A percentile compares a stretch with the other conserved stretches of the same genome.
phyloP scores from a whole-genome alignment of 805 yeast species.

The Barnettozyma pratensis region DNA sequence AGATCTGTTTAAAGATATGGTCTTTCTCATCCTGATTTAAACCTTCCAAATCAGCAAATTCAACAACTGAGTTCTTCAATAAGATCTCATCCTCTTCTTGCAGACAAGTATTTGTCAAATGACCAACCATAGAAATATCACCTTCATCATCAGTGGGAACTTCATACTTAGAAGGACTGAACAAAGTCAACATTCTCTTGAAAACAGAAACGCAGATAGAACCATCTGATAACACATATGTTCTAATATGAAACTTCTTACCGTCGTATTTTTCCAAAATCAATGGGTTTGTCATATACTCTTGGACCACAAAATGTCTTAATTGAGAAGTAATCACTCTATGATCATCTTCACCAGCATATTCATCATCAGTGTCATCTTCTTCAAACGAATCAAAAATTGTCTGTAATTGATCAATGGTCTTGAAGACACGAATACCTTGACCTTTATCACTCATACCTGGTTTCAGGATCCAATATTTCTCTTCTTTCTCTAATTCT shows the following conservation, averaged over 20 bases:
- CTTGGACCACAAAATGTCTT: conserved; percentile 88
- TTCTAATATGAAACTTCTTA: conserved; percentile 85
- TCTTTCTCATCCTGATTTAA: conserved; percentile 32
- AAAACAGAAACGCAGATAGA: conserved; percentile 75
- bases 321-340: conserved; percentile 82
- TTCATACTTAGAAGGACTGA: conserved; percentile 55
- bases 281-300: conserved; percentile 66
- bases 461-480: conserved; percentile 89
- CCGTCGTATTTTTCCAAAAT: conserved; percentile 52
- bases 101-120: conserved; percentile 89
- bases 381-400: conserved; percentile 86
- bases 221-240: conserved; percentile 75
- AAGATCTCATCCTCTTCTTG: conserved; percentile 50
- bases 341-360: conserved; percentile 39
- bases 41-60: conserved; percentile 53
- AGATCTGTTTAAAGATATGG: conserved; percentile 48
- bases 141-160: conserved; percentile 37
- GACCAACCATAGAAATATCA: conserved; percentile 42
- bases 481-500: conserved; percentile 57
- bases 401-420: conserved; percentile 72
- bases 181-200: conserved; percentile 73
- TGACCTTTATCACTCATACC: conserved; percentile 97
- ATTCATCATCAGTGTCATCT: conserved; percentile 57
- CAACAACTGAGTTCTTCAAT: conserved; percentile 45
- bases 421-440: conserved; percentile 80